Evolutionary conservation across 2,329 filamentous ascomycete genomes (phyloP), one percentile per base, ranked within the genome.

Genomic region (Botrytis elliptica): DNA sequence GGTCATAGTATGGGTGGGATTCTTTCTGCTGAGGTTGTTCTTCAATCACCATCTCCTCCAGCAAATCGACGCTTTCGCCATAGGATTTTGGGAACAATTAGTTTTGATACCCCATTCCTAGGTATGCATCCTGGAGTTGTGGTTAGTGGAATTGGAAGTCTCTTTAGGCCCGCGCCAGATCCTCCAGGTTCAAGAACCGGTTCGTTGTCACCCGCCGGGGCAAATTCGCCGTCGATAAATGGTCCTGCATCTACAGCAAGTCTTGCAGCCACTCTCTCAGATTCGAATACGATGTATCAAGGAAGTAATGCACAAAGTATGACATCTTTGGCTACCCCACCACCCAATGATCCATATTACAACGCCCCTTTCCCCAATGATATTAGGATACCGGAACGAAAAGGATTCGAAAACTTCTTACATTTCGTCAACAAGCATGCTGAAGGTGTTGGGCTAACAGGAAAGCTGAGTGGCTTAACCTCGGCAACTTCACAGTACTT

Each of bases 1-100:
- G 94, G 95, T 0, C 95, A 97, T 82, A 97, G 93, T 60, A 95
- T 98, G 90, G 95, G 95, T 25, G 95, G 95, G 1, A 85, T 98
- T 38, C 82, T 98, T 40, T 89, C 92, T 40, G 93, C 93, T 1
- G 95, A 98, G 78, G 88, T 97, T 40, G 90, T 89, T 4, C 84
- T 97, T 63, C 87, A 92, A 81, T 76, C 73, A 63, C 75, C 79
- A 29, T 46, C 44, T 29, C 72, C 75, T 60, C 76, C 76, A 52
- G 74, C 76, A 22, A 74, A 70, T 36, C 74, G 75, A 73, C 84
- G 84, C 18, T 89, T 92, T 77, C 90, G 89, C 76, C 93, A 97
- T 83, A 88, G 90, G 16, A 92, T 97, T 59, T 82, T 97, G 44
- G 95, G 95, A 0, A 91, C 91, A 7, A 85, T 98, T 73, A 93